Evolutionary conservation across 768 basidiomycete genomes (phyloP).

Genomic region (Macrolepiota dolichaula): DNA sequence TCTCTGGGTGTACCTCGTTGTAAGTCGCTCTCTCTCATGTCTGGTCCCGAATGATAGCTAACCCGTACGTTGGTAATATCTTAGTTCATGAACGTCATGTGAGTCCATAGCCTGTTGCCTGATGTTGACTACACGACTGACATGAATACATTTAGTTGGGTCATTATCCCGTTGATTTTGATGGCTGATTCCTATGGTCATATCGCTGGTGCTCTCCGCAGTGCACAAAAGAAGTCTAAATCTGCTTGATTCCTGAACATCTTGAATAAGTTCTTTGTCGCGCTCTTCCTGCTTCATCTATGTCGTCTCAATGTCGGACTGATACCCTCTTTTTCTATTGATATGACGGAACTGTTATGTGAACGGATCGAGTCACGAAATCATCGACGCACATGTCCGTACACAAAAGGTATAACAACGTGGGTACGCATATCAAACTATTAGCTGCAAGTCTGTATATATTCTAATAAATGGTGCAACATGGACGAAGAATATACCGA

Average conservation of each 20-base stretch:
- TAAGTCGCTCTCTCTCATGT: constrained; percentile 32
- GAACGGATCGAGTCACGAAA: neutral
- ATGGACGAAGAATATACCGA: neutral
- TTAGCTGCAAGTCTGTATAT: neutral
- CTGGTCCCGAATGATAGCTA: neutral
- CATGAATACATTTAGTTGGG: constrained; percentile 55
- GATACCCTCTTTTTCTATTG: neutral
- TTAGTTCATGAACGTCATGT: constrained; percentile 79
- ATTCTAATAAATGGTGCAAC: neutral
- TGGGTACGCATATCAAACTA: neutral
- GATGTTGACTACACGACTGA: neutral
- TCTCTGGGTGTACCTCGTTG: constrained; percentile 80
- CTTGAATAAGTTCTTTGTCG: neutral
- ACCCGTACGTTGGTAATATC: constrained; percentile 22
- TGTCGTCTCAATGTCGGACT: neutral
- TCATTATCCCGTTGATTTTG: constrained; percentile 68
- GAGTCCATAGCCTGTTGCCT: constrained; percentile 22
- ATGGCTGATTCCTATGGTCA: constrained; percentile 77
- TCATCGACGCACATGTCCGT: neutral
- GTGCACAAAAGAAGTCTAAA: constrained; percentile 26
- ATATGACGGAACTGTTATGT: neutral
- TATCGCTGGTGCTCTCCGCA: constrained; percentile 60
- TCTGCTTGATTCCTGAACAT: neutral
- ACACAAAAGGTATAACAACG: neutral
- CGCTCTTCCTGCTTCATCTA: neutral